A percentile compares a stretch with the other conserved stretches of the same genome.
Conservation (phyloP, 1,139 yeast species). For the Saccharomyces hybrid region DNA sequence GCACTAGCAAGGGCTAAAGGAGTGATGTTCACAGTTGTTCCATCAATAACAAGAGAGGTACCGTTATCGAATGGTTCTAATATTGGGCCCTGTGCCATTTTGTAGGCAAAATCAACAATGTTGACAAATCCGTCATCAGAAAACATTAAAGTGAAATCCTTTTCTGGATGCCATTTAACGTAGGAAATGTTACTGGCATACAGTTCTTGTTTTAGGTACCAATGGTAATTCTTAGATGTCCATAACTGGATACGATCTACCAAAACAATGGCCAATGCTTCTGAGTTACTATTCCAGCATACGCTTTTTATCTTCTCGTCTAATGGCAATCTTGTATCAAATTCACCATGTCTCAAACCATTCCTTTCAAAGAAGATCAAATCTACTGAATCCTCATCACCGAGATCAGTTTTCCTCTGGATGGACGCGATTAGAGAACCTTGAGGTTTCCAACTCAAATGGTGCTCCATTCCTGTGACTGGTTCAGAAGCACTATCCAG, state of each 20-base stretch:
- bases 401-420: slow-evolving; percentile 42
- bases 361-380: slow-evolving; percentile 84
- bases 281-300: slow-evolving; percentile 80
- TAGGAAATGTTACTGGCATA: slow-evolving; percentile 38
- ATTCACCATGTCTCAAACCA: slow-evolving; percentile 87
- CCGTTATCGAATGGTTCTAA: slow-evolving; percentile 66
- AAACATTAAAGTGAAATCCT: slow-evolving; percentile 65
- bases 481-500: slow-evolving; percentile 87
- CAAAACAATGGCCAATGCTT: slow-evolving; percentile 63
- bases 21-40: slow-evolving; percentile 61
- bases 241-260: slow-evolving; percentile 65
- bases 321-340: slow-evolving; percentile 57
- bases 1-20: slow-evolving; percentile 81
- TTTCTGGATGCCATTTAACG: slow-evolving; percentile 82
- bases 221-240: slow-evolving; percentile 89
- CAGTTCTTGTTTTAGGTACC: slow-evolving; percentile 86
- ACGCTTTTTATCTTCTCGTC: slow-evolving; percentile 44
- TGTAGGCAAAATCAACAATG: slow-evolving; percentile 62
- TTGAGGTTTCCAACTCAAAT: slow-evolving; percentile 81
- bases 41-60: slow-evolving; percentile 75
- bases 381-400: slow-evolving; percentile 35
- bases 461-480: slow-evolving; percentile 69
- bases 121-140: slow-evolving; percentile 49
- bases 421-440: slow-evolving; percentile 83
- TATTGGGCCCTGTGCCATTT: slow-evolving; percentile 61